These are phyloP conservation scores for Pythium guiyangense DNA, from an alignment of 352 stramenopile genomes.

Conservation along the genomic window DNA sequence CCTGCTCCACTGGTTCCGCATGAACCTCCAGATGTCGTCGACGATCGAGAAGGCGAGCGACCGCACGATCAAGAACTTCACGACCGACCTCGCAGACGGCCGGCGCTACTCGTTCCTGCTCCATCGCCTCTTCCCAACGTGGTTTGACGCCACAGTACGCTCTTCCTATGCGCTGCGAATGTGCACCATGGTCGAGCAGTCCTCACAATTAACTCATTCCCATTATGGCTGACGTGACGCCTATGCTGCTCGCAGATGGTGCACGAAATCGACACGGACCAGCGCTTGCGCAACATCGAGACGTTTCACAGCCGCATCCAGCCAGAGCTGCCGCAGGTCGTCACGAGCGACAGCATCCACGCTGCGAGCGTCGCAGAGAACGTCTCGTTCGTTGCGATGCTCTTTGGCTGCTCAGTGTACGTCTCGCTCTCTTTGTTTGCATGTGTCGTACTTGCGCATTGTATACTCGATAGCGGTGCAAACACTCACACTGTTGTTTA, in stretches of 20 bases:
- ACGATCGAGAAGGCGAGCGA: constrained; percentile 59
- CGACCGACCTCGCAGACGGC: constrained; percentile 59
- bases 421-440: neutral
- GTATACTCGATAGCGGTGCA: neutral
- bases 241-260: constrained; percentile 50
- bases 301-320: constrained; percentile 66
- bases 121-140: constrained; percentile 67
- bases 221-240: neutral
- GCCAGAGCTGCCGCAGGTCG: constrained; percentile 50
- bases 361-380: constrained; percentile 59
- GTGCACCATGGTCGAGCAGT: neutral
- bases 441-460: no score
- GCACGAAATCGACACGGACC: constrained; percentile 69
- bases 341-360: constrained; percentile 73
- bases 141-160: constrained; percentile 59
- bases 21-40: constrained; percentile 65
- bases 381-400: constrained; percentile 72
- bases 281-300: constrained; percentile 64
- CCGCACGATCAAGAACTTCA: constrained; percentile 76
- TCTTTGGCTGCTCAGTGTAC: constrained; percentile 67
- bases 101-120: constrained; percentile 64
- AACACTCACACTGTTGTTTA: neutral
- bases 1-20: constrained; percentile 70
- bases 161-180: neutral
- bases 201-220: neutral